Evolutionary conservation across 2,329 filamentous ascomycete species (phyloP), one percentile per base, ranked within the genome.

Genomic region (Pseudogymnoascus sp.): DNA sequence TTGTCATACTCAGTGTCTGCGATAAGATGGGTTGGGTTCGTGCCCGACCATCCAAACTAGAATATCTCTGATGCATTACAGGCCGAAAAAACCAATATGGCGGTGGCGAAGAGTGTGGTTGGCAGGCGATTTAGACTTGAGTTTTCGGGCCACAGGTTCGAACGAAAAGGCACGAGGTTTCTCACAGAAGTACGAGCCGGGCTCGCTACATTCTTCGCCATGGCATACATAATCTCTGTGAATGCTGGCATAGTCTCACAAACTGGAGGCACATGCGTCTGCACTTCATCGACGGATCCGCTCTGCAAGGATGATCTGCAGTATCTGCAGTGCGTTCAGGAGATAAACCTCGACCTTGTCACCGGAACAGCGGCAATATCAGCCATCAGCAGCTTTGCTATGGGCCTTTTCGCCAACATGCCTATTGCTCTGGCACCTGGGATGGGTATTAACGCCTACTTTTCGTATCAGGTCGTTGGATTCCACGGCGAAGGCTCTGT

Each of bases 391-490:
- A 88, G 86, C n/a, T 92, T 96, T 75, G 87, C 81, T 75, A 92
- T 96, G 88, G 92, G 92, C 16, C 75, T 93, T 1, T 85, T 93
- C 67, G 88, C 92, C 67, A 96, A 96, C 69, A 78, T 79, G 78
- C 88, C 89, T 1, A 86, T 91, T 68, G 87, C 85, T 8, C 76
- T 90, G 48, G 89, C 88, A 6, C 88, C 89, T 14, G 89, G 89
- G 37, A 90, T 92, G 88, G 89, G 92, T 23, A 76, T 96, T 63
- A 96, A 96, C 72, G 91, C 91, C 16, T 96, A 96, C 75, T 96
- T 96, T 73, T 84, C 91, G 23, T 96, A 90, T 73, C 77, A 73
- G 65, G 88, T 91, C 48, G 91, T 96, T 64, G 92, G 92, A 4
- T 85, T 80, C 71, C 87, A 93, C 73, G 92, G 91, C 41, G 83